Conservation (phyloP, 2,329 filamentous ascomycete species). For the Epichloe bromicola region DNA sequence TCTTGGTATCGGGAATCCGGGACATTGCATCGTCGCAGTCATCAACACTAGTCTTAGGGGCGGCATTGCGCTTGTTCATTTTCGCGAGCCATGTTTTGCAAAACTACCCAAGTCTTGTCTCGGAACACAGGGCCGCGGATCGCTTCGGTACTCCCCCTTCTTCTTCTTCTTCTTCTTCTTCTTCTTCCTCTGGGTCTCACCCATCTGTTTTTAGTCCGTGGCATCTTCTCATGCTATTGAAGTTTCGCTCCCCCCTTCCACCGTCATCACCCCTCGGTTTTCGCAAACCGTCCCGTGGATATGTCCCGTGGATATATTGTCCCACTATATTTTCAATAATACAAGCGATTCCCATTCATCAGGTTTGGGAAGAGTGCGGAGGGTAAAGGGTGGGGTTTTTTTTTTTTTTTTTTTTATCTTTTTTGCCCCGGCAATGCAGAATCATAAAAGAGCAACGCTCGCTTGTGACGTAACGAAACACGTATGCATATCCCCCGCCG, state of each 20-base stretch:
- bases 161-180: not conserved
- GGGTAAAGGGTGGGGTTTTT: not conserved
- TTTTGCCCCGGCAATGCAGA: not conserved
- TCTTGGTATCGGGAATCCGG: too few relatives aligned
- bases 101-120: not conserved
- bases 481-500: slow-evolving; percentile 1
- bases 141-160: not conserved
- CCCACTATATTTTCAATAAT: not conserved
- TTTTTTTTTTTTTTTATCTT: too few relatives aligned
- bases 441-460: slow-evolving; percentile 4
- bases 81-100: slow-evolving; percentile 1
- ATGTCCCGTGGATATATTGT: not conserved
- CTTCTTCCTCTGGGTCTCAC: not conserved
- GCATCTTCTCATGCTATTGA: not conserved
- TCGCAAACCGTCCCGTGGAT: not conserved
- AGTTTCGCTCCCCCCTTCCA: not conserved
- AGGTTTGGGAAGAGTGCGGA: not conserved
- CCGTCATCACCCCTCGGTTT: not conserved
- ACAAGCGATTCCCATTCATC: not conserved
- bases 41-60: too few relatives aligned
- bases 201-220: not conserved
- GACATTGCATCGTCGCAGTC: too few relatives aligned
- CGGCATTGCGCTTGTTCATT: not conserved
- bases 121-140: not conserved
- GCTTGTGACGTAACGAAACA: slow-evolving; percentile 3